Evolutionary conservation across 75 land plant genomes (phyloP).

Genomic region (Ceratopteris richardii): DNA sequence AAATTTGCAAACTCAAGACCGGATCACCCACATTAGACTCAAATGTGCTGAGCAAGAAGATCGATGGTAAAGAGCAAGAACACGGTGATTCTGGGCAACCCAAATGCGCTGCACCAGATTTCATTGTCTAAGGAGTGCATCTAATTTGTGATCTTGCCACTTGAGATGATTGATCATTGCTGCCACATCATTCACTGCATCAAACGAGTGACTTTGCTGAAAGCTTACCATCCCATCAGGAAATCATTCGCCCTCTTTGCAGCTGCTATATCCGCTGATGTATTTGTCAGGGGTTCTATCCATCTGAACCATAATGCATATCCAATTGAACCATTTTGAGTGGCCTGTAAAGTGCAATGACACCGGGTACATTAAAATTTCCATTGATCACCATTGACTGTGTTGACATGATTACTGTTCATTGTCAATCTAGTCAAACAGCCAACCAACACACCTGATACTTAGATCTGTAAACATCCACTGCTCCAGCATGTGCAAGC

Average conservation of each 20-base stretch:
- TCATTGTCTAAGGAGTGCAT: no score
- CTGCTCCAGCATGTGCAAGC: conserved; percentile 32
- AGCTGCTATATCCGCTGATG: conserved; percentile 31
- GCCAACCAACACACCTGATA: conserved; percentile 9
- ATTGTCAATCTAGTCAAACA: neutral
- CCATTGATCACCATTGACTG: neutral
- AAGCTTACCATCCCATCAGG: conserved; percentile 41
- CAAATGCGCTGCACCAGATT: no score
- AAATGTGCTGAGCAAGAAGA: no score
- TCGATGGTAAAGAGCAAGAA: no score
- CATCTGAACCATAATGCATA: conserved; percentile 23
- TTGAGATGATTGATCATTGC: no score
- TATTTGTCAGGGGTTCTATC: conserved; percentile 30
- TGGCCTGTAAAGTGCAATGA: conserved; percentile 14
- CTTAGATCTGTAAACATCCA: conserved; percentile 25
- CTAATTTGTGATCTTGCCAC: no score
- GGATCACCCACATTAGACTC: no score
- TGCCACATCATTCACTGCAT: no score
- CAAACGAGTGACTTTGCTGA: no score
- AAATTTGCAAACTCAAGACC: no score
- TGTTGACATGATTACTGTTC: neutral
- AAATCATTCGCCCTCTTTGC: conserved; percentile 41
- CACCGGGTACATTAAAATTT: neutral
- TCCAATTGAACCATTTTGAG: conserved; percentile 42
- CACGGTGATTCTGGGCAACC: no score